Base-by-base conservation (phyloP, 2,329 filamentous ascomycete species). In the Beauveria scarabaeidicola region DNA sequence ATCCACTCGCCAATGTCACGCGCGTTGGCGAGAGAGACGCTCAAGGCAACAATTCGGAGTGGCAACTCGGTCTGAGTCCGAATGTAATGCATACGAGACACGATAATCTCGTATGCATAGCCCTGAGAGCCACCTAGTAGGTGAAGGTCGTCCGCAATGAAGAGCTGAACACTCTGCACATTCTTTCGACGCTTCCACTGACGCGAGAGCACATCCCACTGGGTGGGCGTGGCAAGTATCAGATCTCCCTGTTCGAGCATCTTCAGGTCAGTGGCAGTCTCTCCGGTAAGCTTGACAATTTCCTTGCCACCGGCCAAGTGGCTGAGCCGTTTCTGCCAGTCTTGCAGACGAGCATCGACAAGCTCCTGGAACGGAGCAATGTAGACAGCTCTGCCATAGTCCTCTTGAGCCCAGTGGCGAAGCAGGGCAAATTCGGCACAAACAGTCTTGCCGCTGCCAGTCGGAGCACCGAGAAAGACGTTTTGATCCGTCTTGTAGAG, bases 21-120 rank as follows among this genome's bases (percentile, higher is more conserved):
- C 53, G 93, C 92, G 70, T 97, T 97, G 5, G 94, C 87, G 23
- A 99, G 80, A 25, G 94, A 95, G 29, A 97, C 94, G 69, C 91
- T 92, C 62, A 99, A 76, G 2, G 91, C 94, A 58, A 99, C 77
- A 51, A 97, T 93, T 55, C 94, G 87, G 77, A 97, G 82, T 10
- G 88, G 85, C 43, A 88, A 85, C 71, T 96, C 89, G 0, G 90
- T 88, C 71, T 97, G 91, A 1, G 90, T 87, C 61, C 91, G 88
- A 70, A 99, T 97, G 64, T 94, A 94, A 71, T 96, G 91, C 89
- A 97, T 97, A 56, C 94, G 88, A 63, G 94, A 97, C n/a, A 99
- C 90, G 56, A 99, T 87, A 56, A 94, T 89, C 77, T 99, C 94
- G 73, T 99, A 99, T 32, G 95, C 82, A 70, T 93, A 95, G 32